phyloP scores from a whole-genome alignment of 257 asterid genomes.

The Jacaranda copaia region DNA sequence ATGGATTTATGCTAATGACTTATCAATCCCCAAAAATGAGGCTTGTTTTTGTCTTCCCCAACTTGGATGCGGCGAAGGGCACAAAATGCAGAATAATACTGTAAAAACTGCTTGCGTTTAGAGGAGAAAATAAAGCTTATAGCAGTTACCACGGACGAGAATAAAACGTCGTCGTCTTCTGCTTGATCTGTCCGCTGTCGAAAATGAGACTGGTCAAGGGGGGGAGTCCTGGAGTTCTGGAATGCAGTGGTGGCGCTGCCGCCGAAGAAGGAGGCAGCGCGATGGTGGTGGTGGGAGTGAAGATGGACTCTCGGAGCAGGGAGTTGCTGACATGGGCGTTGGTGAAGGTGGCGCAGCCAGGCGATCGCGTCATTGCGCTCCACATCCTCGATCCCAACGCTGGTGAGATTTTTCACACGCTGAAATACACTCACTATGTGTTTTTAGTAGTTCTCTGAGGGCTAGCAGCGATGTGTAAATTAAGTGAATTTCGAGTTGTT shows the following conservation, averaged over 20 bases:
- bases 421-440: neutral
- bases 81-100: slow-evolving; percentile 25
- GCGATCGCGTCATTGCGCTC: slow-evolving; percentile 82
- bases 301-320: slow-evolving; percentile 69
- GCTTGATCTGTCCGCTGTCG: slow-evolving; percentile 30
- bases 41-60: slow-evolving; percentile 32
- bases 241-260: slow-evolving; percentile 31
- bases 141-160: neutral
- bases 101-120: slow-evolving; percentile 27
- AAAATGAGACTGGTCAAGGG: slow-evolving; percentile 37
- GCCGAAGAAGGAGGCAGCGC: slow-evolving; percentile 45
- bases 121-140: slow-evolving; percentile 29
- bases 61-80: slow-evolving; percentile 37
- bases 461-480: neutral
- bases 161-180: slow-evolving; percentile 26
- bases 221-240: slow-evolving; percentile 33
- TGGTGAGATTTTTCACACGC: slow-evolving; percentile 49
- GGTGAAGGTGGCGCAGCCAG: slow-evolving; percentile 76
- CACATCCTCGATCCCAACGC: slow-evolving; percentile 64
- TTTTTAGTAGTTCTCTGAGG: neutral
- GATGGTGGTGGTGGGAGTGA: slow-evolving; percentile 80
- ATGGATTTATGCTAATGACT: no score
- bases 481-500: neutral
- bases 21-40: slow-evolving; percentile 34
- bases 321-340: slow-evolving; percentile 89